Evolutionary conservation across 139 green algal species (phyloP).

Genomic region (Chlamydomonas incerta): DNA sequence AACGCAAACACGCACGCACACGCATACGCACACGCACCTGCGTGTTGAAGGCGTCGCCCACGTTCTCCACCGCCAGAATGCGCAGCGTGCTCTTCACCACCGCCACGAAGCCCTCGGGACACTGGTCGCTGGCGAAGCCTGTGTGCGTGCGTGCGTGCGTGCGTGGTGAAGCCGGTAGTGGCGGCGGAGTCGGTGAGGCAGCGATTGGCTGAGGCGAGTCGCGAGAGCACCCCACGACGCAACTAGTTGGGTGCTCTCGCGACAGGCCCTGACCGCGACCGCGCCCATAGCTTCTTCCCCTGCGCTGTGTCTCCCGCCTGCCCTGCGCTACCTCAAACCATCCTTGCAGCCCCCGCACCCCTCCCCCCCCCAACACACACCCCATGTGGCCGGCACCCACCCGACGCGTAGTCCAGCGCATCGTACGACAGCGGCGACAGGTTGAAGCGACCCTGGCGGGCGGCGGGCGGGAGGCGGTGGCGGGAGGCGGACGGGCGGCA

Average conservation of each 20-base stretch:
- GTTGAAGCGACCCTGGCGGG: slow-evolving; percentile 79
- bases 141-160: slow-evolving; percentile 5
- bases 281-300: too few relatives aligned
- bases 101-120: slow-evolving; percentile 96
- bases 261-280: too few relatives aligned
- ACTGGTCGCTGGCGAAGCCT: slow-evolving; percentile 94
- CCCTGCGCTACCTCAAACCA: too few relatives aligned
- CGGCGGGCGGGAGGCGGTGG: too few relatives aligned
- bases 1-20: too few relatives aligned
- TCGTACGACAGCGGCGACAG: slow-evolving; percentile 95
- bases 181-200: too few relatives aligned
- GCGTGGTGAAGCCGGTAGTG: too few relatives aligned
- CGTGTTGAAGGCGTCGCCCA: slow-evolving; percentile 95
- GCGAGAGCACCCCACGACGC: too few relatives aligned
- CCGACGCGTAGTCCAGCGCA: slow-evolving; percentile 81
- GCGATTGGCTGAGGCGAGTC: too few relatives aligned
- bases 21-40: slow-evolving; percentile 31
- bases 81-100: slow-evolving; percentile 88
- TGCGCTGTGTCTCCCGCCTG: not conserved
- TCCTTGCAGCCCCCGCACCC: not conserved
- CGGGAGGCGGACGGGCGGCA: too few relatives aligned
- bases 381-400: slow-evolving; percentile 43
- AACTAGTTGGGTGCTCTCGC: too few relatives aligned
- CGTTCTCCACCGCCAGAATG: slow-evolving; percentile 93
- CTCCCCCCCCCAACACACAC: not conserved